These are phyloP conservation scores for Phoma sp. DNA, from an alignment of 2,329 filamentous ascomycete genomes.

Conservation along the genomic window DNA sequence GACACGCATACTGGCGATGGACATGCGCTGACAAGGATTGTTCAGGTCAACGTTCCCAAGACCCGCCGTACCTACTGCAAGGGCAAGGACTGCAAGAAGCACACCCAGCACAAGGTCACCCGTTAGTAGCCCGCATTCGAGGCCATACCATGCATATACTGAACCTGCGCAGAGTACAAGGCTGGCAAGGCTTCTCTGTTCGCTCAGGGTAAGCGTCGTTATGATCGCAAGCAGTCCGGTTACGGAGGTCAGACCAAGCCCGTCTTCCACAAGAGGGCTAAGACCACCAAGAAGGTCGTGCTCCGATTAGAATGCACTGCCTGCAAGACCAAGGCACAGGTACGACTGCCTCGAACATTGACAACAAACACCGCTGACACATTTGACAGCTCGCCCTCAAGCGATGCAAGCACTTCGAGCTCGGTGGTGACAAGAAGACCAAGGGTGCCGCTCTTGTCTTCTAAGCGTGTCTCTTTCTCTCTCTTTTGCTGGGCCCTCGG, in stretches of 20 bases:
- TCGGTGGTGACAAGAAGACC: constrained; percentile 99
- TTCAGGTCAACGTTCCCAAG: constrained; percentile 96
- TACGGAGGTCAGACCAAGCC: constrained; percentile 99
- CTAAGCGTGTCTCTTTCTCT: constrained; percentile 71
- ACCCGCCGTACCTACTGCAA: constrained; percentile 98
- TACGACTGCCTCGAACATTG: constrained; percentile 14
- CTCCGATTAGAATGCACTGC: constrained; percentile 95
- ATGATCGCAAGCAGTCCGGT: constrained; percentile 89
- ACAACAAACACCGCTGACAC: constrained; percentile 20
- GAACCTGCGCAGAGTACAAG: constrained; percentile 74
- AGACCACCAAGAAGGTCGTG: constrained; percentile 99
- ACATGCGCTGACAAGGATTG: constrained; percentile 26
- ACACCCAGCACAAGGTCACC: constrained; percentile 45
- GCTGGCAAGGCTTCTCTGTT: constrained; percentile 94
- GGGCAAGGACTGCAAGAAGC: constrained; percentile 84
- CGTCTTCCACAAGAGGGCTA: constrained; percentile 99
- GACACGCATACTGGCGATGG: constrained; percentile 6
- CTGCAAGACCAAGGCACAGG: constrained; percentile 71
- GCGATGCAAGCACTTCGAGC: constrained; percentile 99
- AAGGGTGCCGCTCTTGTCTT: constrained; percentile 99
- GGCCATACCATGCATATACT: constrained; percentile 27
- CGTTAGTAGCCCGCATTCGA: constrained; percentile 38
- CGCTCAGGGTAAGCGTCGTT: constrained; percentile 99
- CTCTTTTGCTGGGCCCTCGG: constrained; percentile 50
- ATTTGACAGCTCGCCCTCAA: constrained; percentile 92